These are phyloP conservation scores for Agrostemma githago DNA, from an alignment of 148 eudicot species.

Conservation along the genomic window DNA sequence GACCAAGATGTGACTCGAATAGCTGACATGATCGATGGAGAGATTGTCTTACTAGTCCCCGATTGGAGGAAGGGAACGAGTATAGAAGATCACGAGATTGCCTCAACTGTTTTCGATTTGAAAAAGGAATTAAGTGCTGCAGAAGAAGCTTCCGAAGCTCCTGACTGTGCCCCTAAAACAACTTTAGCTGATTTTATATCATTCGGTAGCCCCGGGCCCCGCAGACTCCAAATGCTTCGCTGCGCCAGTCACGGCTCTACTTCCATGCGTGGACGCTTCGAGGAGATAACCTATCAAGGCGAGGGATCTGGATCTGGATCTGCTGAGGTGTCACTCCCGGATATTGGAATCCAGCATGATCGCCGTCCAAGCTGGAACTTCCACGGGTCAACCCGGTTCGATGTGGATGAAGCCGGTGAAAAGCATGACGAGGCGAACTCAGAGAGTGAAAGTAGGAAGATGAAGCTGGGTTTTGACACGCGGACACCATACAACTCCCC, in stretches of 20 bases:
- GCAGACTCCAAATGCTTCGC: constrained; percentile 36
- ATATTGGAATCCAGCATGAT: constrained; percentile 42
- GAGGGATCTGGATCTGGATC: constrained; percentile 27
- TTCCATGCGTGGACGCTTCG: constrained; percentile 63
- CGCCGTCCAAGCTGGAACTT: constrained; percentile 34
- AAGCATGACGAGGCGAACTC: constrained; percentile 8
- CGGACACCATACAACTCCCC: constrained; percentile 34
- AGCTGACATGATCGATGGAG: constrained; percentile 74
- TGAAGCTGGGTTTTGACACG: constrained; percentile 18
- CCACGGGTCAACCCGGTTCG: constrained; percentile 21
- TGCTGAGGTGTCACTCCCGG: constrained; percentile 27
- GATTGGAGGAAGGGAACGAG: constrained; percentile 43
- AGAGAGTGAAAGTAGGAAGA: constrained; percentile 23
- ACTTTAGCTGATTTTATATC: constrained; percentile 36
- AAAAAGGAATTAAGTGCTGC: constrained; percentile 23
- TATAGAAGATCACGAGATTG: constrained; percentile 39
- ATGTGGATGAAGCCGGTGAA: constrained; percentile 26
- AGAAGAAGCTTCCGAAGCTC: not conserved
- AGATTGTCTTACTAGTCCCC: constrained; percentile 54
- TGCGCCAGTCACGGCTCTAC: constrained; percentile 50
- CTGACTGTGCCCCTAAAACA: constrained; percentile 15
- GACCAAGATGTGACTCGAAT: constrained; percentile 71
- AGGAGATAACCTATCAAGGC: constrained; percentile 62
- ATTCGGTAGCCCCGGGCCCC: constrained; percentile 29
- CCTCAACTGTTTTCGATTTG: constrained; percentile 46